A percentile compares a stretch with the other conserved stretches of the same genome.
phyloP scores from a whole-genome alignment of 495 filamentous ascomycete genomes.

The Wilcoxina mikolae region DNA sequence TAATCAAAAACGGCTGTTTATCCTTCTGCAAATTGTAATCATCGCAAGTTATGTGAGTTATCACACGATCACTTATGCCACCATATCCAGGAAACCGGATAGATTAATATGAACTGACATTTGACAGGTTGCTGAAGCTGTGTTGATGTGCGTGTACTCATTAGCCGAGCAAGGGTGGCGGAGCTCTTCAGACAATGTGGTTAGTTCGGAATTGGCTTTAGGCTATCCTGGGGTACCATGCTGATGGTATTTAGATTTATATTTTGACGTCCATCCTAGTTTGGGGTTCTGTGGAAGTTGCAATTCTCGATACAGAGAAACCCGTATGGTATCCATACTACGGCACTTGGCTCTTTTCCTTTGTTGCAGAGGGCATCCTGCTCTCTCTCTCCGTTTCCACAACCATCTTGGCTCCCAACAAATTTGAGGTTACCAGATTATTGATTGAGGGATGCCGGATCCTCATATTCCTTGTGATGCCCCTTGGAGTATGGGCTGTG shows the following conservation, averaged over 20 bases:
- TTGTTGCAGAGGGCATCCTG: constrained; percentile 38
- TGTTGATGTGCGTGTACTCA: constrained; percentile 32
- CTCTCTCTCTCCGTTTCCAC: constrained; percentile 25
- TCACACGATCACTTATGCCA: background rate
- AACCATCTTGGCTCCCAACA: background rate
- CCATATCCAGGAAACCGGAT: too few species aligned
- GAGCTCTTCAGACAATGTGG: constrained; percentile 37
- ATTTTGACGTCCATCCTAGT: constrained; percentile 41
- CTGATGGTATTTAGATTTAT: constrained; percentile 29
- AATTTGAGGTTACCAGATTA: constrained; percentile 13
- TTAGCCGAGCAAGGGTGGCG: constrained; percentile 32
- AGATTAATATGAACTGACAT: background rate
- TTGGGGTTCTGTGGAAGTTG: constrained; percentile 40
- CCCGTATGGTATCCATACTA: constrained; percentile 49
- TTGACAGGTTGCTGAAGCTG: constrained; percentile 32
- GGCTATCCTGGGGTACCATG: background rate
- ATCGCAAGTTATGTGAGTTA: constrained; percentile 37
- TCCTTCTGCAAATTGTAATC: constrained; percentile 35
- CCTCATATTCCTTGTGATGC: constrained; percentile 26
- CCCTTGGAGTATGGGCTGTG: constrained; percentile 20
- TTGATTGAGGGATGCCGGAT: constrained; percentile 25
- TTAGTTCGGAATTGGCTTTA: constrained; percentile 13
- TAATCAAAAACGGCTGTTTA: constrained; percentile 35
- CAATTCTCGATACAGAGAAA: constrained; percentile 35
- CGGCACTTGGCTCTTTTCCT: constrained; percentile 40